These are phyloP conservation scores for Ophiostoma sp. DNA, from an alignment of 2,329 filamentous ascomycete genomes.

Conservation along the genomic window DNA sequence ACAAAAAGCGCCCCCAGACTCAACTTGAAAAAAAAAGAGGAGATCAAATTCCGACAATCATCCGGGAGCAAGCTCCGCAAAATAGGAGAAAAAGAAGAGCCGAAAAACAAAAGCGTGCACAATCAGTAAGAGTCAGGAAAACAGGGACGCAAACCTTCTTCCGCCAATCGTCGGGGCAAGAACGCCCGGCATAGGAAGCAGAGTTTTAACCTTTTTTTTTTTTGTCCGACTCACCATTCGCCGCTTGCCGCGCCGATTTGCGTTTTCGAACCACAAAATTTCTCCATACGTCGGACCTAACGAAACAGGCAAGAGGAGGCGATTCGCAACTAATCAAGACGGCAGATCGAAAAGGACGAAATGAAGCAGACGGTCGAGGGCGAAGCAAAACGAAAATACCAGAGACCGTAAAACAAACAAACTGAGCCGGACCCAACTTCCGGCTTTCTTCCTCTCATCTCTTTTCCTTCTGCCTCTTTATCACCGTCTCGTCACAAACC, in stretches of 20 bases:
- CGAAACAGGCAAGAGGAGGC: neutral
- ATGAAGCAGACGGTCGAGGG: neutral
- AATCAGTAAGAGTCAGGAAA: neutral
- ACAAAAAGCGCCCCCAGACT: neutral
- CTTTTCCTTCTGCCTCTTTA: neutral
- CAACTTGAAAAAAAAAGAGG: neutral
- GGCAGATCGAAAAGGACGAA: neutral
- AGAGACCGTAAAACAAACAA: neutral
- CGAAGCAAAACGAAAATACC: neutral
- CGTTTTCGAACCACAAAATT: neutral
- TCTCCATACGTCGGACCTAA: neutral
- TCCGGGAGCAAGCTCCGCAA: neutral
- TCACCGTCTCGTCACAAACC: neutral
- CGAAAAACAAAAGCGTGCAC: neutral
- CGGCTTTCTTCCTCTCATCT: neutral
- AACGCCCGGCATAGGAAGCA: slow-evolving; percentile 14
- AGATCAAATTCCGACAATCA: neutral
- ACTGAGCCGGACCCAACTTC: neutral
- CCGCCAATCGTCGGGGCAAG: slow-evolving; percentile 11
- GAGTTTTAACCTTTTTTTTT: neutral
- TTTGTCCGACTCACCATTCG: slow-evolving; percentile 4
- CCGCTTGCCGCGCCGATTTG: slow-evolving; percentile 9
- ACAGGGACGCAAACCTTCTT: slow-evolving; percentile 7
- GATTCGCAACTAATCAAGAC: neutral
- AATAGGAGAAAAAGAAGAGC: neutral